Conservation (phyloP, 2,329 filamentous ascomycete genomes). For the Calonectria hongkongensis region DNA sequence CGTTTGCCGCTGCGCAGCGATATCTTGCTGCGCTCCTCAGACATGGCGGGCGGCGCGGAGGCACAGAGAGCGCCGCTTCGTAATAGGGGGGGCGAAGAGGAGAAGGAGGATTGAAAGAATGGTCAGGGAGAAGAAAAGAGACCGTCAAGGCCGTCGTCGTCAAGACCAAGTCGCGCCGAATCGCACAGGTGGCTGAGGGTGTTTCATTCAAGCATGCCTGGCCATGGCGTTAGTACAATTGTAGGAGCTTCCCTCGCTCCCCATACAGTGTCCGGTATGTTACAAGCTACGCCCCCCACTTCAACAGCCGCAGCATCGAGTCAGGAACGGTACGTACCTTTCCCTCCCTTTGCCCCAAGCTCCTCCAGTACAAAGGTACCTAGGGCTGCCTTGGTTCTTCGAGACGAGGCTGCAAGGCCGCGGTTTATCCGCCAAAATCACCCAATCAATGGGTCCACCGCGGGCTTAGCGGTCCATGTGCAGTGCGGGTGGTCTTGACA, state of each 20-base stretch:
- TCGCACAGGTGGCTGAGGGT: slow-evolving; percentile 26
- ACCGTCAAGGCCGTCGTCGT: slow-evolving; percentile 29
- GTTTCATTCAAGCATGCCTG: slow-evolving; percentile 43
- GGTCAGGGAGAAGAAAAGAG: slow-evolving; percentile 21
- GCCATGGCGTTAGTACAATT: slow-evolving; percentile 37
- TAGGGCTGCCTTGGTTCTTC: slow-evolving; percentile 40
- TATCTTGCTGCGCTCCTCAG: slow-evolving; percentile 77
- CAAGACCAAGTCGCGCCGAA: slow-evolving; percentile 27
- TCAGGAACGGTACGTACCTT: slow-evolving; percentile 50
- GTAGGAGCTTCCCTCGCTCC: slow-evolving; percentile 38
- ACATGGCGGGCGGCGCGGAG: slow-evolving; percentile 66
- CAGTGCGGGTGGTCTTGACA: slow-evolving; percentile 40
- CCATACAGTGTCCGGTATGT: slow-evolving; percentile 45
- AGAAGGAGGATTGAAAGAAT: background rate
- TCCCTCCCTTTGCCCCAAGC: slow-evolving; percentile 40
- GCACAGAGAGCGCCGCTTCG: slow-evolving; percentile 20
- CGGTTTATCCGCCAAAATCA: slow-evolving; percentile 43
- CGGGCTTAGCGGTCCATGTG: slow-evolving; percentile 51
- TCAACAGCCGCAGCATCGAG: slow-evolving; percentile 39
- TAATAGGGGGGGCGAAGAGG: background rate
- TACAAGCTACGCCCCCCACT: slow-evolving; percentile 32
- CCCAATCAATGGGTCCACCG: slow-evolving; percentile 45
- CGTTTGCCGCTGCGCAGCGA: slow-evolving; percentile 79
- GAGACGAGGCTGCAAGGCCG: slow-evolving; percentile 41
- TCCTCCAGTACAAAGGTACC: slow-evolving; percentile 30